These are phyloP conservation scores for Candida rishiriensis DNA, from an alignment of 805 yeast genomes.

Conservation along the genomic window DNA sequence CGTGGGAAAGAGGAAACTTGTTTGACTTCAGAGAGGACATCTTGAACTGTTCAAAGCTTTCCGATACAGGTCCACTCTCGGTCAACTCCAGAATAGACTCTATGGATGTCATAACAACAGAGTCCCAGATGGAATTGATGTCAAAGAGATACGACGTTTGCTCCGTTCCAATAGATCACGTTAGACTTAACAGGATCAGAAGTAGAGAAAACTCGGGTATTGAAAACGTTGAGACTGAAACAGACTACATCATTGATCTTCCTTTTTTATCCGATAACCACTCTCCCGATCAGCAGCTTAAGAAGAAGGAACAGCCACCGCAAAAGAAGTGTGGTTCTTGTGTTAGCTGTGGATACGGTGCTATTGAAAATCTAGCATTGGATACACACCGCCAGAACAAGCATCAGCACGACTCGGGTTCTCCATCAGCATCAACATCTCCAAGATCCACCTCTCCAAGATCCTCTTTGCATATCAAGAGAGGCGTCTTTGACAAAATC, in stretches of 20 bases:
- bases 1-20: slow-evolving; percentile 43
- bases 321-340: slow-evolving; percentile 22
- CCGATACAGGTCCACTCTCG: slow-evolving; percentile 33
- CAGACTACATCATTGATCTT: slow-evolving; percentile 25
- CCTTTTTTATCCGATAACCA: slow-evolving; percentile 10
- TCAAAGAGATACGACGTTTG: slow-evolving; percentile 21
- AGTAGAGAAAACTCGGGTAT: slow-evolving; percentile 25
- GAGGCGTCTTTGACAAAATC: slow-evolving; percentile 11
- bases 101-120: slow-evolving; percentile 24
- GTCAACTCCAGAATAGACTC: slow-evolving; percentile 23
- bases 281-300: neutral
- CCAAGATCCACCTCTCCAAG: neutral
- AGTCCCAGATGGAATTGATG: slow-evolving; percentile 16
- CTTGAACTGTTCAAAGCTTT: slow-evolving; percentile 23
- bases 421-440: neutral
- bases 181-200: slow-evolving; percentile 24
- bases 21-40: slow-evolving; percentile 37
- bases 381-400: too few species aligned
- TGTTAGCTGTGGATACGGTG: slow-evolving; percentile 25
- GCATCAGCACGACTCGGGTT: neutral
- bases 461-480: too few species aligned
- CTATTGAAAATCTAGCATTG: slow-evolving; percentile 2
- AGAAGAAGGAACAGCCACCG: slow-evolving; percentile 8
- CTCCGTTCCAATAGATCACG: slow-evolving; percentile 33
- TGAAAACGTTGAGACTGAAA: slow-evolving; percentile 25